Base-by-base conservation (phyloP, 768 basidiomycete genomes). In the Leccinum sublutescens region DNA sequence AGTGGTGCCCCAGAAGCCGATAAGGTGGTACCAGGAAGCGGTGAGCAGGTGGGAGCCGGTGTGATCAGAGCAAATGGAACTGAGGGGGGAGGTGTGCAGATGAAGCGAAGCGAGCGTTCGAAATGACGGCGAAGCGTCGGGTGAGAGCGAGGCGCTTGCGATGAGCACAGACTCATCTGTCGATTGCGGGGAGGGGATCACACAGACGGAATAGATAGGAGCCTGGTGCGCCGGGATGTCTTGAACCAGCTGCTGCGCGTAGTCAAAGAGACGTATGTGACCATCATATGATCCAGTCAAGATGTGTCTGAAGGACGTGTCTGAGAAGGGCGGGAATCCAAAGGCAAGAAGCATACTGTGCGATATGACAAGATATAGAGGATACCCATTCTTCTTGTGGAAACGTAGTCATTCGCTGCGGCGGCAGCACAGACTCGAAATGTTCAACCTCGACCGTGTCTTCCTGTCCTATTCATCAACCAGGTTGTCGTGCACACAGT, bases 301-400 rank as follows among this genome's bases (percentile, higher is more conserved):
- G 69, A 94, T 85, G 60, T 84, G 78, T 40, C 91, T 93, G 57
- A 4, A 29, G 7, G 33, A 8, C 31, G 27, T 4, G 8, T 29
- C 12, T 11, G 33, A 17, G 31, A 14, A 29, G 7, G 43, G 49
- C 15, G 15, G 9, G 9, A 9, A 52, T 17, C 29, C 4, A 40
- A 2, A 36, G 12, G 15, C 4, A 58, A 12, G 11, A 56, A 17
- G 1, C 68, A 34, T 27, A 70, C 67, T 59, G 59, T 29, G 65
- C 14, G 34, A 66, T 47, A 25, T 36, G 58, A 83, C 68, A 61
- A 79, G 73, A 59, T 0, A 64, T 25, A 3, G 63, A 65, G 19
- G 63, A 93, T 0, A 97, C 90, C 96, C 96, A 98, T 62, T 98
- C 95, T 55, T 98, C 89, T 62, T 94, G 91, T 2, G 91, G 88